phyloP scores from a whole-genome alignment of 2,329 filamentous ascomycete genomes.

The Hirsutella minnesotensis region DNA sequence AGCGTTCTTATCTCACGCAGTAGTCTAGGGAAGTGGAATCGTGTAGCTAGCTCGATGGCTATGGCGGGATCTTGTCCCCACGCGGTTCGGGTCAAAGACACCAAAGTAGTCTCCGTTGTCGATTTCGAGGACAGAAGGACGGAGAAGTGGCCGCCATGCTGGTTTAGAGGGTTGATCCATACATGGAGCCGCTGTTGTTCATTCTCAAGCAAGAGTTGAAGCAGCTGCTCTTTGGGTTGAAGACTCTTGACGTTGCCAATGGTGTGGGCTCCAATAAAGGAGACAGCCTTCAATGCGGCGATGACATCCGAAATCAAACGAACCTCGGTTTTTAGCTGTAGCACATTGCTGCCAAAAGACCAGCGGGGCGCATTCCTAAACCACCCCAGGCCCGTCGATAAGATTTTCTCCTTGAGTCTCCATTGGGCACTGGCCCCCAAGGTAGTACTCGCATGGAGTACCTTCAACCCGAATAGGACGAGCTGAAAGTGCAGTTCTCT shows the following conservation, averaged over 20 bases:
- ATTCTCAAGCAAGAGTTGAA: conserved; percentile 69
- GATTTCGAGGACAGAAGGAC: conserved; percentile 28
- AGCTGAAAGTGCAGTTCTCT: conserved; percentile 88
- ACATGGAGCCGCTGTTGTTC: conserved; percentile 76
- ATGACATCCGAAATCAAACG: conserved; percentile 69
- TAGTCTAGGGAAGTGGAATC: conserved; percentile 67
- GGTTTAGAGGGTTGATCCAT: conserved; percentile 75
- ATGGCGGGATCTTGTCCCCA: conserved; percentile 80
- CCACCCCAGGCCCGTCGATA: conserved; percentile 82
- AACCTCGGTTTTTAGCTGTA: conserved; percentile 89
- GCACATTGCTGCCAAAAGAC: conserved; percentile 89
- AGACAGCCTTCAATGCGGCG: conserved; percentile 50
- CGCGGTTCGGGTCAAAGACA: conserved; percentile 62
- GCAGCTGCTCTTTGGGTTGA: conserved; percentile 69
- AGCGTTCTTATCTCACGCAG: conserved; percentile 67
- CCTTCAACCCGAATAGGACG: conserved; percentile 67
- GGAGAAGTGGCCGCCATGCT: conserved; percentile 29
- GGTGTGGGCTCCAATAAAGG: conserved; percentile 42
- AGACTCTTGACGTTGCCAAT: conserved; percentile 51
- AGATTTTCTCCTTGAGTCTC: conserved; percentile 77
- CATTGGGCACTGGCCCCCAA: conserved; percentile 55
- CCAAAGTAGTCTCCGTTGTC: conserved; percentile 33
- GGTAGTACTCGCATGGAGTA: conserved; percentile 62
- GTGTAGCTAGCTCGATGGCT: conserved; percentile 70
- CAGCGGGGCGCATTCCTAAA: conserved; percentile 74